phyloP scores from a whole-genome alignment of 495 filamentous ascomycete genomes.

The Hypoxylon cercidicola region DNA sequence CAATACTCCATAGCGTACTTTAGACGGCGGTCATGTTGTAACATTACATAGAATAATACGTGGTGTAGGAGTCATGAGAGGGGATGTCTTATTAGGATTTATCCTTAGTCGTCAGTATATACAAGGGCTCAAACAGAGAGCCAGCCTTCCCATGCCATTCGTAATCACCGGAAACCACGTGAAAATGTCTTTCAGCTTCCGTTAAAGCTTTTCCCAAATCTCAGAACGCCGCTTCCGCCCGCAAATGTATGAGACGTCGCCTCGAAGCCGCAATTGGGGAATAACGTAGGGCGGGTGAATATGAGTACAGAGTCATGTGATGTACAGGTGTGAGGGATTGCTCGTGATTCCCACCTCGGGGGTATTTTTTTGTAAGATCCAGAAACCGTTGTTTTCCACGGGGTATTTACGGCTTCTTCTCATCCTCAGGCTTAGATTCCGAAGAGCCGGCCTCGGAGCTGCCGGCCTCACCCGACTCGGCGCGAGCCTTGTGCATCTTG shows the following conservation, averaged over 20 bases:
- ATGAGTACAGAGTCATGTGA: conserved; percentile 55
- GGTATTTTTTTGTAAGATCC: conserved; percentile 37
- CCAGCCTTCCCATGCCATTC: conserved; percentile 41
- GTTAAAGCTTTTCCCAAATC: conserved; percentile 54
- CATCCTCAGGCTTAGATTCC: conserved; percentile 87
- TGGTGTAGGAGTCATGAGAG: conserved; percentile 43
- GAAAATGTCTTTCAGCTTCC: conserved; percentile 34
- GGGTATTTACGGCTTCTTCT: conserved; percentile 59
- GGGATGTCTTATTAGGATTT: conserved; percentile 47
- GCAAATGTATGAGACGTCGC: conserved; percentile 43
- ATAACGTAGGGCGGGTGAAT: conserved; percentile 44
- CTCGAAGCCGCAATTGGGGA: conserved; percentile 48
- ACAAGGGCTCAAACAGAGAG: conserved; percentile 29
- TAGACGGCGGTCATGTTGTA: not conserved
- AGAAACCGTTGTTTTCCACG: conserved; percentile 39
- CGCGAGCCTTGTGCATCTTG: conserved; percentile 98
- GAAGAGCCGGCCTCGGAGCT: conserved; percentile 55
- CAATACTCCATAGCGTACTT: too few species aligned
- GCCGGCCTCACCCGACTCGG: conserved; percentile 65
- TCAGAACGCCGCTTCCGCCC: conserved; percentile 60
- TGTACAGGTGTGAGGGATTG: conserved; percentile 46
- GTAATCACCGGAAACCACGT: conserved; percentile 38
- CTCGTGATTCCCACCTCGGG: conserved; percentile 46
- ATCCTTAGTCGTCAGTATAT: conserved; percentile 44
- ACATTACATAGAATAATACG: too few species aligned